Evolutionary conservation across 2,329 filamentous ascomycete genomes (phyloP).

Genomic region (Dactylellina haptotyla): DNA sequence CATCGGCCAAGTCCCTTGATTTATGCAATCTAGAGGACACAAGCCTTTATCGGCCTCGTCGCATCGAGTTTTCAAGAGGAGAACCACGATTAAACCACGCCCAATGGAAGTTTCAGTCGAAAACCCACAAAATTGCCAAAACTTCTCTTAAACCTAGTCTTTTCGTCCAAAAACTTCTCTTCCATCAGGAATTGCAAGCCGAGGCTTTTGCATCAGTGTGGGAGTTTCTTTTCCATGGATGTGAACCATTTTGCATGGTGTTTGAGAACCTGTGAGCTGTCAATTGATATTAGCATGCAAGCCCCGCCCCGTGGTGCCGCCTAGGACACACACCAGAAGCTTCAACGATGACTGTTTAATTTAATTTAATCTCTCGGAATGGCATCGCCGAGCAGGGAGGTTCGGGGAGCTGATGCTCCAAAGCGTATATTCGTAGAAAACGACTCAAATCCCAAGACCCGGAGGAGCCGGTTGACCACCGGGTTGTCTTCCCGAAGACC

Average conservation of each 20-base stretch:
- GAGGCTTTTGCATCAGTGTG: constrained; percentile 40
- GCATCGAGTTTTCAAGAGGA: too few relatives aligned
- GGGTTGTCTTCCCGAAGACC: constrained; percentile 44
- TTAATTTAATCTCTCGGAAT: constrained; percentile 55
- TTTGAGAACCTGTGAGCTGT: constrained; percentile 44
- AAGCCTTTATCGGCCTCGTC: neutral
- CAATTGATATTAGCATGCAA: constrained; percentile 43
- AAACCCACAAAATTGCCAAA: neutral
- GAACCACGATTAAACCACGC: too few relatives aligned
- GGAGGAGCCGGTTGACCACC: constrained; percentile 4
- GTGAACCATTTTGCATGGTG: constrained; percentile 21
- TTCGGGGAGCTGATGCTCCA: constrained; percentile 7
- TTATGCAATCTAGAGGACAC: neutral
- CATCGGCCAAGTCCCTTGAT: constrained; percentile 15
- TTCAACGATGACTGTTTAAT: constrained; percentile 34
- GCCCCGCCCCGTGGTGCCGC: constrained; percentile 32
- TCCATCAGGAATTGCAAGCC: constrained; percentile 31
- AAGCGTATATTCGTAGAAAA: constrained; percentile 6
- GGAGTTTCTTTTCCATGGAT: constrained; percentile 52
- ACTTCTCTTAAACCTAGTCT: neutral
- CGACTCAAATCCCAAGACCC: constrained; percentile 11
- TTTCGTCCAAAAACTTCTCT: neutral
- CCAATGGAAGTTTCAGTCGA: too few relatives aligned
- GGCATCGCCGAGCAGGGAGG: constrained; percentile 44
- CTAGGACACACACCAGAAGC: constrained; percentile 40